Evolutionary conservation across 352 stramenopile genomes (phyloP).

Genomic region (Phytophthora ohioensis): DNA sequence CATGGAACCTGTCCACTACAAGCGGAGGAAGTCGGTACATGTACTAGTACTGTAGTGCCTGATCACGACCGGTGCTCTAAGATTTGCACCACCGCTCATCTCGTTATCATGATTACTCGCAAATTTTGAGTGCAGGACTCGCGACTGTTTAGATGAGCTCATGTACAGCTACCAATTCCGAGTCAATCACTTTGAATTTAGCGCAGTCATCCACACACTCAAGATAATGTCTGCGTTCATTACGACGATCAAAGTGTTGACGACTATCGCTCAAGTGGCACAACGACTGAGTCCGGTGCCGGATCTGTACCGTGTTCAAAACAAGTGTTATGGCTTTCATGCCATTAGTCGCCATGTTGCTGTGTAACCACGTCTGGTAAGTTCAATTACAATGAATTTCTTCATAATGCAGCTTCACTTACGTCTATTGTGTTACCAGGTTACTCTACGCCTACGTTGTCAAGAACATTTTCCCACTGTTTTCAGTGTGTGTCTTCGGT

Average conservation of each 20-base stretch:
- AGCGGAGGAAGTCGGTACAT: too few relatives aligned
- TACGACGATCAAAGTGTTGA: slow-evolving; percentile 38
- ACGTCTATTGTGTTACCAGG: slow-evolving; percentile 11
- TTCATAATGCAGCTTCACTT: background rate
- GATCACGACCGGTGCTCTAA: background rate
- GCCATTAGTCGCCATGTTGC: slow-evolving; percentile 29
- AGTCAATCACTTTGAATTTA: slow-evolving; percentile 11
- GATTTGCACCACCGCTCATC: slow-evolving; percentile 23
- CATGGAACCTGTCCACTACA: too few relatives aligned
- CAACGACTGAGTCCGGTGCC: slow-evolving; percentile 34
- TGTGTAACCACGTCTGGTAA: slow-evolving; percentile 47
- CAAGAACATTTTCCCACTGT: slow-evolving; percentile 39
- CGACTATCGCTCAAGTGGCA: slow-evolving; percentile 32
- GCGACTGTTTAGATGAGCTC: slow-evolving; percentile 15
- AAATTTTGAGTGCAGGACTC: background rate
- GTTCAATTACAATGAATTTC: background rate
- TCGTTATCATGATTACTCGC: slow-evolving; percentile 20
- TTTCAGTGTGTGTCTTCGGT: slow-evolving; percentile 39
- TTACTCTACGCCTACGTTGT: slow-evolving; percentile 38
- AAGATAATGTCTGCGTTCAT: slow-evolving; percentile 35
- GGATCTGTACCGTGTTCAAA: slow-evolving; percentile 35
- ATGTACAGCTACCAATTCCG: background rate
- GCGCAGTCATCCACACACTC: background rate
- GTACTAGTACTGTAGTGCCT: too few relatives aligned
- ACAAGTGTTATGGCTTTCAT: slow-evolving; percentile 34